Conservation (phyloP, 2,329 filamentous ascomycete species). For the Fusarium clavum region DNA sequence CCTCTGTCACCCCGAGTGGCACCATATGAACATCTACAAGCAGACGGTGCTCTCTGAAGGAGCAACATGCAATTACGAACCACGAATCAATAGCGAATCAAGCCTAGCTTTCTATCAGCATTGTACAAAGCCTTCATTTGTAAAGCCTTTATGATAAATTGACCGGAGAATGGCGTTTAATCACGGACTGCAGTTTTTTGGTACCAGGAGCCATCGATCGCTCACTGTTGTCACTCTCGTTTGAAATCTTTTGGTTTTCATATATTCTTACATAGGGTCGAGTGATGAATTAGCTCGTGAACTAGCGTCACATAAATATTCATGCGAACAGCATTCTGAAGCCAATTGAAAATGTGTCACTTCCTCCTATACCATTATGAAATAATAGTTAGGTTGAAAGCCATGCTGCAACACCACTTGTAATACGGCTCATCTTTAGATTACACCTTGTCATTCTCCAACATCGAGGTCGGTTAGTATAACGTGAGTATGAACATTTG, state of each 20-base stretch:
- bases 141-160: slow-evolving; percentile 12
- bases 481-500: not conserved
- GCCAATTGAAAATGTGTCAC: not conserved
- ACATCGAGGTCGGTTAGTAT: not conserved
- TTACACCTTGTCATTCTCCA: not conserved
- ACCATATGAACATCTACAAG: not conserved
- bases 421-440: not conserved
- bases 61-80: slow-evolving; percentile 16
- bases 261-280: slow-evolving; percentile 3
- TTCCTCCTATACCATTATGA: not conserved
- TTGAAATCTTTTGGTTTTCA: slow-evolving; percentile 9
- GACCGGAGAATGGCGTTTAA: slow-evolving; percentile 30
- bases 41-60: not conserved
- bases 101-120: slow-evolving; percentile 16
- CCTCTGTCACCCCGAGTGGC: not conserved
- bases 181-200: slow-evolving; percentile 15
- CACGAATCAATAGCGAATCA: slow-evolving; percentile 23
- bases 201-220: not conserved
- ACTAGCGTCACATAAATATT: not conserved
- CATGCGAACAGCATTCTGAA: not conserved
- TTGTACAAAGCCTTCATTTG: slow-evolving; percentile 1
- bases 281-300: not conserved
- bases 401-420: slow-evolving; percentile 6
- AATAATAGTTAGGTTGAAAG: not conserved
- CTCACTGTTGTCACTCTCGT: slow-evolving; percentile 3